Base-by-base conservation (phyloP, 1,139 yeast genomes). In the Candida dubliniensis region DNA sequence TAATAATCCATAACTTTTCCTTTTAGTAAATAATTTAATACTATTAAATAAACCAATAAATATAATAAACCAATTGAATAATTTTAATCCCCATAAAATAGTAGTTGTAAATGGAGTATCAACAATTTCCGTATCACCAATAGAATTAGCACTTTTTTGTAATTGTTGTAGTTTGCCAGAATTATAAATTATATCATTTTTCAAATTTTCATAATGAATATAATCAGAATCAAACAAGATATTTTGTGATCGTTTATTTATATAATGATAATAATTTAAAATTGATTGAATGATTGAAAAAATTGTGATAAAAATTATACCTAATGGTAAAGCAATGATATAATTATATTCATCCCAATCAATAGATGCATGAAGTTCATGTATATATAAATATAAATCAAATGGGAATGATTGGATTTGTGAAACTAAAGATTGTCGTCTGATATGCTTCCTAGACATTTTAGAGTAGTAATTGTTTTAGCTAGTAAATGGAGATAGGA, bases 261-360 rank as follows among this genome's bases (percentile, higher is more conserved):
- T 50, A 6, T 44, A 44, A 10, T 41, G 31, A 36, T 53, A 52
- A 33, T 53, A 53, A 25, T 44, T 46, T 23, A 48, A 34, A n/a
- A 52, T 40, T 11, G 50, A 45, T 25, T 43, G 41, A 5, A 46
- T n/a, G 1, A 46, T 33, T n/a, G 31, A 37, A 14, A 37, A 37
- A 7, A 31, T 13, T 8, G 31, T 7, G 24, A 34, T 37, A 6
- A 47, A 32, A 10, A 31, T 26, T 1, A 46, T 14, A 4, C 59
- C 58, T 3, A 53, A 34, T 4, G 51, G 53, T 25, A 54, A 40
- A 11, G 55, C 57, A 3, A 53, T 34, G 31, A 49, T 39, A 3
- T 38, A 13, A 23, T 49, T 29, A 48, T 78, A 71, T 1, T 71
- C 67, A 52, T 84, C 89, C 90, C 90, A 84, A 47, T 84, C 87